These are phyloP conservation scores for Prunus dulcis DNA, from an alignment of 306 rosid species.

Conservation along the genomic window DNA sequence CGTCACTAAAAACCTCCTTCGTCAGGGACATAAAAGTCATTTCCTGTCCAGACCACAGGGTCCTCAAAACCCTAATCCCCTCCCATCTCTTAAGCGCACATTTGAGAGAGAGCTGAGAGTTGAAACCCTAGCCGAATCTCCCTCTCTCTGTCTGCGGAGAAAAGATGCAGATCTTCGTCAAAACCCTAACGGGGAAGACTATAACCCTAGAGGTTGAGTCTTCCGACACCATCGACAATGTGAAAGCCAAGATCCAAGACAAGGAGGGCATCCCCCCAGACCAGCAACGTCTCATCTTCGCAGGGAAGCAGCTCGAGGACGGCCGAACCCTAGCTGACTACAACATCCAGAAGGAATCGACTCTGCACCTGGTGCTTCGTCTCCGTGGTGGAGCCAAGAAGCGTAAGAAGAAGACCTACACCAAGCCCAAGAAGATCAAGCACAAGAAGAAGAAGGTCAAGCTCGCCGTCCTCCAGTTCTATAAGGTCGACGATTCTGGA, in stretches of 20 bases:
- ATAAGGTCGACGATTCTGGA: constrained; percentile 37
- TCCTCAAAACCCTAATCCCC: constrained; percentile 5
- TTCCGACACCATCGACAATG: constrained; percentile 19
- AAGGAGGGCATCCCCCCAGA: constrained; percentile 21
- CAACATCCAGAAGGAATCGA: constrained; percentile 41
- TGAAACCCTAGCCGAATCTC: background rate
- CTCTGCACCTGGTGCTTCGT: constrained; percentile 30
- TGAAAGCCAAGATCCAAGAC: constrained; percentile 23
- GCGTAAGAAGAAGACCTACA: constrained; percentile 44
- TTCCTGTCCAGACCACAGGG: background rate
- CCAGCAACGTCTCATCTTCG: constrained; percentile 33
- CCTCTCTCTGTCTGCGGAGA: background rate
- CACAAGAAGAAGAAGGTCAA: constrained; percentile 36
- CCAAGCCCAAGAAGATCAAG: constrained; percentile 40
- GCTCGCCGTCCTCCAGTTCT: constrained; percentile 31
- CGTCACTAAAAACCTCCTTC: background rate
- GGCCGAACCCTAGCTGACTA: constrained; percentile 36
- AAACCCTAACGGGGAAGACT: constrained; percentile 24
- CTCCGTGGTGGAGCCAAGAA: constrained; percentile 39
- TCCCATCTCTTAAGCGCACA: too few species aligned
- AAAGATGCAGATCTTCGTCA: constrained; percentile 38
- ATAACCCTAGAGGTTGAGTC: constrained; percentile 36
- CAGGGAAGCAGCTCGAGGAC: constrained; percentile 31
- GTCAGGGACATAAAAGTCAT: background rate
- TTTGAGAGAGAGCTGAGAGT: background rate